A percentile compares a stretch with the other conserved stretches of the same genome.
These are phyloP conservation scores for Russula emetica DNA, from an alignment of 768 basidiomycete genomes.

Conservation along the genomic window DNA sequence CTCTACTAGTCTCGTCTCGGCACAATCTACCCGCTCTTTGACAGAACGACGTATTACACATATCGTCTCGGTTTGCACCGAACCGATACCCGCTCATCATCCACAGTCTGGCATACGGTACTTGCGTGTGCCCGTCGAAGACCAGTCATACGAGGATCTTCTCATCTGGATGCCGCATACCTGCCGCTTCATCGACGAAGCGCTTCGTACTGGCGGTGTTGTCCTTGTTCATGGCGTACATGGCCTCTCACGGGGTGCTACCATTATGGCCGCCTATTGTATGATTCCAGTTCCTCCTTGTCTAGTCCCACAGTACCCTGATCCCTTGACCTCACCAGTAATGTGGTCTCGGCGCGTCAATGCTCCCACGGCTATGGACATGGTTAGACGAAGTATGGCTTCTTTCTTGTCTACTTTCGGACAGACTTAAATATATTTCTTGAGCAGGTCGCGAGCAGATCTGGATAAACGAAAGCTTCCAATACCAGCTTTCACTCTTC, in stretches of 20 bases:
- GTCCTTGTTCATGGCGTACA: conserved; percentile 29
- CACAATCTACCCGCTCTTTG: conserved; percentile 64
- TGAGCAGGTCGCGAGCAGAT: conserved; percentile 27
- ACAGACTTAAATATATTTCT: not conserved
- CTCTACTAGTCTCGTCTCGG: conserved; percentile 53
- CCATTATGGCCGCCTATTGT: conserved; percentile 30
- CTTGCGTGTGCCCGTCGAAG: conserved; percentile 50
- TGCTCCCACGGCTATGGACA: conserved; percentile 23
- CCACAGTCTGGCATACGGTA: conserved; percentile 66
- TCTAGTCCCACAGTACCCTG: not conserved
- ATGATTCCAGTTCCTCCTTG: not conserved
- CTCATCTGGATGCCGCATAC: conserved; percentile 29
- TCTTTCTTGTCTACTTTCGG: not conserved
- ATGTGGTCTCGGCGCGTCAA: conserved; percentile 27
- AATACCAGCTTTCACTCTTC: conserved; percentile 26
- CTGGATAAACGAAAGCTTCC: conserved; percentile 26
- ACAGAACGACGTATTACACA: conserved; percentile 69
- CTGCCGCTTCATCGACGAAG: conserved; percentile 30
- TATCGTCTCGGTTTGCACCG: conserved; percentile 67
- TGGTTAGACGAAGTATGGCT: conserved; percentile 24
- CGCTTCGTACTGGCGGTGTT: conserved; percentile 26
- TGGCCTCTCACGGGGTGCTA: conserved; percentile 28
- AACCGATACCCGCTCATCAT: conserved; percentile 61
- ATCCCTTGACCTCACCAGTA: conserved; percentile 13
- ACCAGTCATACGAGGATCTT: conserved; percentile 25